Conservation (phyloP, 164 flowering plant genomes). For the Magnolia officinalis region DNA sequence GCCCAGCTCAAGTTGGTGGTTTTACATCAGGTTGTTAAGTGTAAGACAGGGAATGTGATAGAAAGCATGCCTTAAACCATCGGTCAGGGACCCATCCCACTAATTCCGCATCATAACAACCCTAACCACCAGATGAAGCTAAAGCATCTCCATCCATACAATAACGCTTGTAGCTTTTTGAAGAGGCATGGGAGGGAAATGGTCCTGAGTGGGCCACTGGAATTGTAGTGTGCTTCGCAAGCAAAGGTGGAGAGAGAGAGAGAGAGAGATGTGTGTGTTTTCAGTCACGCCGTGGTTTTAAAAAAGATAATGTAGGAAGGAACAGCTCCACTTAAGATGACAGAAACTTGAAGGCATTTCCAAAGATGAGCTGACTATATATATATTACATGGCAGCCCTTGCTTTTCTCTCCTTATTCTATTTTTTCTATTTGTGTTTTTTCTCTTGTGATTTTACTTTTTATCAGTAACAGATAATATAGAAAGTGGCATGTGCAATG, state of each 20-base stretch:
- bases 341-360: no score
- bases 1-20: slow-evolving; percentile 1
- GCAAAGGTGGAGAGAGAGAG: background rate
- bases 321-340: no score
- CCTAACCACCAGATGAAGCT: background rate
- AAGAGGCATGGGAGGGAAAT: background rate
- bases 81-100: background rate
- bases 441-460: no score
- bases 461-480: no score
- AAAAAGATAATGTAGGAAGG: no score
- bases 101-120: background rate
- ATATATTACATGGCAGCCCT: no score
- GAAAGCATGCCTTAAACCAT: slow-evolving; percentile 1
- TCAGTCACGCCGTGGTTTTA: no score
- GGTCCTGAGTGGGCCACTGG: background rate
- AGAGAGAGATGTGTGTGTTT: background rate
- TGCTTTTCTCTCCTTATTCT: no score
- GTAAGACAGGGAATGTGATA: background rate
- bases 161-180: background rate
- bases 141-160: background rate
- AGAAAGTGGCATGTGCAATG: no score
- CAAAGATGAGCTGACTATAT: no score
- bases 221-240: background rate
- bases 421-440: no score
- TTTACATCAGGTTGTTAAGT: slow-evolving; percentile 10